Evolutionary conservation across 176 grass and related monocot genomes (phyloP), one percentile per base, ranked within the genome.

Genomic region (Bothriochloa decipiens): DNA sequence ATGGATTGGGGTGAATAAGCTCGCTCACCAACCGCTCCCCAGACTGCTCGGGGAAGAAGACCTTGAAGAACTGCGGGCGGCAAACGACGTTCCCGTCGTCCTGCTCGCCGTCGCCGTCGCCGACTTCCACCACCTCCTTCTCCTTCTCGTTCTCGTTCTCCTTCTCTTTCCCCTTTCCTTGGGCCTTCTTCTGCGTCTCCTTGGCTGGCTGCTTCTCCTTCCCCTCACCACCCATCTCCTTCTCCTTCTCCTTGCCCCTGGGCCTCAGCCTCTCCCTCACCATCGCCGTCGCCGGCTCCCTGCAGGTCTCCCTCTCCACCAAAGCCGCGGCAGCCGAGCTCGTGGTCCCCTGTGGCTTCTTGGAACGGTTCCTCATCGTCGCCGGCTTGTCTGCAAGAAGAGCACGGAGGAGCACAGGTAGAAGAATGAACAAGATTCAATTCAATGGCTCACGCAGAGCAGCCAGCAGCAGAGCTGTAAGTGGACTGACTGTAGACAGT

Each of bases 21-120:
- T 72, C 78, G n/a, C 63, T 72, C 73, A 89, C 87, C 87, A 92
- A 40, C 39, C 72, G 65, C 41, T 92, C 50, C 65, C 41, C 11
- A 0, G 75, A 89, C 5, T 77, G 84, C 18, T 40, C 4, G 22
- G 84, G 71, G n/a, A 87, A 65, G 80, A 89, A 86, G 76, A 92
- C 84, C 76, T 86, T 81, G 80, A 86, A 73, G 87, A 92, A 92
- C 53, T 83, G 64, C 25, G n/a, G 76, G 25, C 63, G 55, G 8
- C 29, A 32, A 32, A 22, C 25, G 39, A 26, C 65, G 45, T 6
- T 33, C 16, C 2, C 39, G 28, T 2, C 64, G 14, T 9, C 11
- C 23, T 28, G 6, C 40, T 45, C 12, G 28, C 1, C 63, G 5
- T 18, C 6, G 20, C 27, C 6, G 39, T 45, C n/a, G n/a, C 7